Conservation (phyloP, 306 rosid species). For the Hylodesmum podocarpum region DNA sequence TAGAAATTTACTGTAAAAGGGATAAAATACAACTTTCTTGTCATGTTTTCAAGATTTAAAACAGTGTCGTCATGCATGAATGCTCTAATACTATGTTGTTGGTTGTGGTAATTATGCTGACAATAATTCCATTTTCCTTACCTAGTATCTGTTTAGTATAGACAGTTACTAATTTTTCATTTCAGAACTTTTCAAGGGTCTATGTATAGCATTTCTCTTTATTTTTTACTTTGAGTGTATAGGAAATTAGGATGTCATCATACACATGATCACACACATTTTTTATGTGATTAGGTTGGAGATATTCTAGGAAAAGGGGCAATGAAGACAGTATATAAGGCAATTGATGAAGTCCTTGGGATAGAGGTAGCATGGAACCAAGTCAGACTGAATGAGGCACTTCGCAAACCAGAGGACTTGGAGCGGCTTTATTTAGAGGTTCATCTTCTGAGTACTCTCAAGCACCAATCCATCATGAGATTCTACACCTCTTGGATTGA, state of each 20-base stretch:
- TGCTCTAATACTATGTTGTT: slow-evolving; percentile 17
- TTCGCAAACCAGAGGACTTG: slow-evolving; percentile 70
- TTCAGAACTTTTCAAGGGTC: background rate
- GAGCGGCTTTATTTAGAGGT: slow-evolving; percentile 91
- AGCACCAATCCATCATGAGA: slow-evolving; percentile 66
- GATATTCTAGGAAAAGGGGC: slow-evolving; percentile 93
- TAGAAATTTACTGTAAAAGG: background rate
- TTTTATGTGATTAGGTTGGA: slow-evolving; percentile 44
- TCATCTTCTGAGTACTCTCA: slow-evolving; percentile 89
- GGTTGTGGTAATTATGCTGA: background rate
- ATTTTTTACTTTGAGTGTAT: background rate
- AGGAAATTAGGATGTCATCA: background rate
- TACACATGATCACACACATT: background rate
- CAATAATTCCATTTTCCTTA: background rate
- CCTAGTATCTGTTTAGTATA: slow-evolving; percentile 11
- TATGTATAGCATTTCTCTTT: background rate
- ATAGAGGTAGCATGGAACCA: slow-evolving; percentile 95
- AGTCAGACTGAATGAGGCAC: slow-evolving; percentile 67
- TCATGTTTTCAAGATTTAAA: slow-evolving; percentile 1
- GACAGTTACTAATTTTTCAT: background rate
- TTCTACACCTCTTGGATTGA: slow-evolving; percentile 90
- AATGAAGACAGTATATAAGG: slow-evolving; percentile 86
- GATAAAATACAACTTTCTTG: background rate
- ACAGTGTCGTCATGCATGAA: background rate
- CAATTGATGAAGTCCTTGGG: slow-evolving; percentile 81